Evolutionary conservation across 768 basidiomycete species (phyloP).

Genomic region (Lactarius evosmus): DNA sequence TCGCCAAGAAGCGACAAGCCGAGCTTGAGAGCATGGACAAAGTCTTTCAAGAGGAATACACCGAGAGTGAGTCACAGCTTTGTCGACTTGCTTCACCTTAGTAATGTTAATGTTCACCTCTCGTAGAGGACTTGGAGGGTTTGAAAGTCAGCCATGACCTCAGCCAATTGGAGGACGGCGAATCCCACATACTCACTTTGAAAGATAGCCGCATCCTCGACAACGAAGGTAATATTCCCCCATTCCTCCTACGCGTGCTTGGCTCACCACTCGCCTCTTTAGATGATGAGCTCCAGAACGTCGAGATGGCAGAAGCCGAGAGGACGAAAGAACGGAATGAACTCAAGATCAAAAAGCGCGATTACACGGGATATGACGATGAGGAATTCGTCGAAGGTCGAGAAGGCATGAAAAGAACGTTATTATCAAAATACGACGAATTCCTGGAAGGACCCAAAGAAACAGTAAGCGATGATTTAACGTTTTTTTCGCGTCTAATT

Average conservation of each 20-base stretch:
- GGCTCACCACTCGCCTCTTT: constrained; percentile 16
- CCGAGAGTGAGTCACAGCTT: constrained; percentile 66
- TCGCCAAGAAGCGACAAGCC: constrained; percentile 76
- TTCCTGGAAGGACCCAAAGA: constrained; percentile 73
- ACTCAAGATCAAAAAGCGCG: constrained; percentile 81
- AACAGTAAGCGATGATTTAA: constrained; percentile 44
- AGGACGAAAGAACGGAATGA: constrained; percentile 74
- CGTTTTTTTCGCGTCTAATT: background rate
- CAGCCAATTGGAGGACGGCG: constrained; percentile 87
- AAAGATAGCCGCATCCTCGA: constrained; percentile 96
- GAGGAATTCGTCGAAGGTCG: constrained; percentile 81
- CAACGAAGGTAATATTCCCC: constrained; percentile 66
- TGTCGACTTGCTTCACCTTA: background rate
- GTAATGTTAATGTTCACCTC: constrained; percentile 19
- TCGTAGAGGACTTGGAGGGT: constrained; percentile 81
- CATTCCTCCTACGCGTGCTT: constrained; percentile 4
- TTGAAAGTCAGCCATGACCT: constrained; percentile 96
- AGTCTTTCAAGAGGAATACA: constrained; percentile 71
- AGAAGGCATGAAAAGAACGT: constrained; percentile 74
- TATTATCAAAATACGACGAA: constrained; percentile 93
- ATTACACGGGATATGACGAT: constrained; percentile 95
- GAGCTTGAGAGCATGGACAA: constrained; percentile 86
- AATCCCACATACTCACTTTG: constrained; percentile 92
- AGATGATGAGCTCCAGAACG: constrained; percentile 98
- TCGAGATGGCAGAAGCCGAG: constrained; percentile 91